These are phyloP conservation scores for Exophiala phaeomuriformis DNA, from an alignment of 2,329 filamentous ascomycete genomes.

Conservation along the genomic window DNA sequence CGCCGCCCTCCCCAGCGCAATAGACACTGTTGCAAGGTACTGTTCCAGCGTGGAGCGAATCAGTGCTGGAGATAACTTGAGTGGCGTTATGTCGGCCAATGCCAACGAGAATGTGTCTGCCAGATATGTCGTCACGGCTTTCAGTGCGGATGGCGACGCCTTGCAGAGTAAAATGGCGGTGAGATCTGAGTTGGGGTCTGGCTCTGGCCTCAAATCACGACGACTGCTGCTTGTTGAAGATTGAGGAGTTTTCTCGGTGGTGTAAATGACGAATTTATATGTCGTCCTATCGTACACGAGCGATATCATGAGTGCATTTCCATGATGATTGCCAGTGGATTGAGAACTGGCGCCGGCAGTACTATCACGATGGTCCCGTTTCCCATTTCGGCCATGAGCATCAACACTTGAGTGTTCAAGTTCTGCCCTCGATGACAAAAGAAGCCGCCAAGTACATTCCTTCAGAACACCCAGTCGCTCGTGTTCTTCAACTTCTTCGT, in stretches of 20 bases:
- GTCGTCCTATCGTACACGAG: slow-evolving; percentile 20
- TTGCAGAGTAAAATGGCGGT: slow-evolving; percentile 18
- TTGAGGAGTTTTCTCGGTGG: not conserved
- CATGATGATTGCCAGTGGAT: not conserved
- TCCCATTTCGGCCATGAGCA: slow-evolving; percentile 2
- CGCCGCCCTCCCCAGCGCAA: not conserved
- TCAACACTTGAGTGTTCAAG: not conserved
- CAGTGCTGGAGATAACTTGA: slow-evolving; percentile 13
- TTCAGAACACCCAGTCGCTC: slow-evolving; percentile 17
- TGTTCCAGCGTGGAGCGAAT: slow-evolving; percentile 11
- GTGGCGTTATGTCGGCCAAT: slow-evolving; percentile 8
- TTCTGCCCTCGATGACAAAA: not conserved
- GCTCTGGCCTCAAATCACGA: too few species aligned
- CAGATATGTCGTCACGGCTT: slow-evolving; percentile 13
- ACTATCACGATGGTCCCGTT: not conserved
- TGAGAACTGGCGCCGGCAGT: not conserved
- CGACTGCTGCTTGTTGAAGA: too few species aligned
- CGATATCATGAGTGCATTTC: slow-evolving; percentile 10
- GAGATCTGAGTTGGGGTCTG: not conserved
- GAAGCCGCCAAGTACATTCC: slow-evolving; percentile 12
- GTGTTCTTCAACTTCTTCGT: slow-evolving; percentile 21
- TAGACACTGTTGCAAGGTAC: slow-evolving; percentile 10
- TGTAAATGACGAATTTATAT: slow-evolving; percentile 19
- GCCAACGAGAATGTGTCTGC: slow-evolving; percentile 13
- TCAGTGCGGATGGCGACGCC: slow-evolving; percentile 6